Conservation (phyloP, 164 flowering plant genomes). For the Kingdonia uniflora region DNA sequence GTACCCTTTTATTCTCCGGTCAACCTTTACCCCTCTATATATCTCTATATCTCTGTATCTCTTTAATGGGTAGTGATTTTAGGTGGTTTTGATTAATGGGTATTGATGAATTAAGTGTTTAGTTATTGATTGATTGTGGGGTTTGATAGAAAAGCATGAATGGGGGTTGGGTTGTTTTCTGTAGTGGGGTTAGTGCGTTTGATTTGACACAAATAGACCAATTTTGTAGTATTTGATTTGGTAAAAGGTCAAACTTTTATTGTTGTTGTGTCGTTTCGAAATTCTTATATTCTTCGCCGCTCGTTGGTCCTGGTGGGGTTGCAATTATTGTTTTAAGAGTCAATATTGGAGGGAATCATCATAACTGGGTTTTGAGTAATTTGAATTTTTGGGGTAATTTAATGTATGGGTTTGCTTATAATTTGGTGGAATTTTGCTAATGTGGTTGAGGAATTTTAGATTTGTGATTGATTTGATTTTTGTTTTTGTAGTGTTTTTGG, state of each 20-base stretch:
- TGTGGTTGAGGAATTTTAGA: not conserved
- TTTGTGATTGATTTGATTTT: not conserved
- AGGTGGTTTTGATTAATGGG: not conserved
- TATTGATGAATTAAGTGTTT: not conserved
- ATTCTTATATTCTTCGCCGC: too few species aligned
- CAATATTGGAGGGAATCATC: not conserved
- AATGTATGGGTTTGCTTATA: not conserved
- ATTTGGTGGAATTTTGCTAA: not conserved
- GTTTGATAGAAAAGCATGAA: not conserved
- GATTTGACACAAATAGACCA: constrained; percentile 4
- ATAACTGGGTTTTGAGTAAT: not conserved
- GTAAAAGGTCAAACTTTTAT: constrained; percentile 5
- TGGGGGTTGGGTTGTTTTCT: not conserved
- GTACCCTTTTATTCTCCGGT: not conserved
- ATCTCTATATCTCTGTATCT: not conserved
- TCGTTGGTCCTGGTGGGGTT: too few species aligned
- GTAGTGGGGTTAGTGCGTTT: not conserved
- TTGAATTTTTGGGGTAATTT: not conserved
- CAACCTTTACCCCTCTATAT: constrained; percentile 3
- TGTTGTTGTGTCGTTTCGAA: not conserved
- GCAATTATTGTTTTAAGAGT: not conserved
- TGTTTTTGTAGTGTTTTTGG: not conserved
- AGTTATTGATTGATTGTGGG: not conserved
- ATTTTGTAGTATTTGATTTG: constrained; percentile 4
- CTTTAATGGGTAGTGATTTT: not conserved